A percentile compares a stretch with the other conserved stretches of the same genome.
Evolutionary conservation across 306 rosid genomes (phyloP).

Genomic region (Quercus bicolor): DNA sequence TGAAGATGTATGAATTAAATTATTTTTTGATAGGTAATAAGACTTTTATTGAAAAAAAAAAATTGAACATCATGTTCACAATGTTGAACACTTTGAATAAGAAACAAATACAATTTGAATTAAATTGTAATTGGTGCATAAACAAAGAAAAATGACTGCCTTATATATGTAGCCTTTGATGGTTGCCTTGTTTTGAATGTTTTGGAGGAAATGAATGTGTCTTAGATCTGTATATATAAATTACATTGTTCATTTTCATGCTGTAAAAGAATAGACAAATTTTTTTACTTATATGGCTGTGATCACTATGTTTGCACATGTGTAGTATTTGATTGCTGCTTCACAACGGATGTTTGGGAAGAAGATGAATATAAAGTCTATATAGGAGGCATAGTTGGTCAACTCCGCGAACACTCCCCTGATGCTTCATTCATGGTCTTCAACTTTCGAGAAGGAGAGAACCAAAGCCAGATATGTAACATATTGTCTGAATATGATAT

Average conservation of each 20-base stretch:
- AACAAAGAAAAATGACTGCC: background rate
- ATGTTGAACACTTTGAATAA: too few species aligned
- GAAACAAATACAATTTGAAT: background rate
- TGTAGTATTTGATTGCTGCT: conserved; percentile 96
- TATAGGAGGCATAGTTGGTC: conserved; percentile 65
- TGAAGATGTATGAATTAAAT: background rate
- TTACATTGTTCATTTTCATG: conserved; percentile 8
- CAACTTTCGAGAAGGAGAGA: conserved; percentile 89
- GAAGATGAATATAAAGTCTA: conserved; percentile 68
- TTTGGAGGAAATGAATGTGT: background rate
- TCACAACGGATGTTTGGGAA: conserved; percentile 77
- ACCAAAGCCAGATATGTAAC: conserved; percentile 60
- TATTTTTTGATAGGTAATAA: background rate
- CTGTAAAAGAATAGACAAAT: conserved; percentile 13
- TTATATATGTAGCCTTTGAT: background rate
- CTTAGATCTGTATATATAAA: background rate
- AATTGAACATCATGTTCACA: too few species aligned
- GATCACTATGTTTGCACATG: conserved; percentile 24
- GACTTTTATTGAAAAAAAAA: background rate
- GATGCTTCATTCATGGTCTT: conserved; percentile 95
- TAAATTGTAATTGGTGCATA: background rate
- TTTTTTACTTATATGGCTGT: conserved; percentile 5
- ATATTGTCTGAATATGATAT: conserved; percentile 72
- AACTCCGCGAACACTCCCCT: conserved; percentile 65
- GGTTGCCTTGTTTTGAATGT: background rate